Evolutionary conservation across 345 rosid species (phyloP).

Genomic region (Salix suchowensis): DNA sequence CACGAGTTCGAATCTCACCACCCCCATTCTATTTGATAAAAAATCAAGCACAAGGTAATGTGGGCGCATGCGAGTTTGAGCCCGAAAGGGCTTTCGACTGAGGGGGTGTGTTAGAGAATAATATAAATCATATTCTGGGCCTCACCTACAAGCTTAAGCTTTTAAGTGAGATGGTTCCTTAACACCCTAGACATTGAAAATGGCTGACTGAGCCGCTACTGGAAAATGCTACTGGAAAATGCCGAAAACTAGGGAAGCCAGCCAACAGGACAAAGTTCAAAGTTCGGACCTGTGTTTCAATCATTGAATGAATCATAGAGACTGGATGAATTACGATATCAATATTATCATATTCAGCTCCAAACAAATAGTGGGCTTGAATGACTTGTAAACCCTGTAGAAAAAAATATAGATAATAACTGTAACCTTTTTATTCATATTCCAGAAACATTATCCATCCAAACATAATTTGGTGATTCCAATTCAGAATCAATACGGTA

Average conservation of each 20-base stretch:
- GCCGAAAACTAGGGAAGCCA: neutral
- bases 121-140: no score
- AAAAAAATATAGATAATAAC: neutral
- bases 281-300: conserved; percentile 76
- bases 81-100: no score
- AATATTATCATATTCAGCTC: conserved; percentile 80
- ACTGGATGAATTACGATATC: conserved; percentile 90
- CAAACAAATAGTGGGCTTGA: conserved; percentile 94
- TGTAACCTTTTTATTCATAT: neutral
- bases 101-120: no score
- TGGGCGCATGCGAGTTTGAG: no score
- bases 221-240: neutral
- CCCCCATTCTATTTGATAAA: no score
- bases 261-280: neutral
- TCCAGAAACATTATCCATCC: neutral
- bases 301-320: conserved; percentile 92
- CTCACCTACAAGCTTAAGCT: no score
- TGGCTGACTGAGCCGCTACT: neutral
- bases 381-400: conserved; percentile 92
- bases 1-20: no score
- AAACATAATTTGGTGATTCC: neutral
- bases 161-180: no score
- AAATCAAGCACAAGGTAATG: no score
- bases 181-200: neutral
- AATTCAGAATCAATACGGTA: neutral